Evolutionary conservation across 768 basidiomycete genomes (phyloP).

Genomic region (Cyathus striatus): DNA sequence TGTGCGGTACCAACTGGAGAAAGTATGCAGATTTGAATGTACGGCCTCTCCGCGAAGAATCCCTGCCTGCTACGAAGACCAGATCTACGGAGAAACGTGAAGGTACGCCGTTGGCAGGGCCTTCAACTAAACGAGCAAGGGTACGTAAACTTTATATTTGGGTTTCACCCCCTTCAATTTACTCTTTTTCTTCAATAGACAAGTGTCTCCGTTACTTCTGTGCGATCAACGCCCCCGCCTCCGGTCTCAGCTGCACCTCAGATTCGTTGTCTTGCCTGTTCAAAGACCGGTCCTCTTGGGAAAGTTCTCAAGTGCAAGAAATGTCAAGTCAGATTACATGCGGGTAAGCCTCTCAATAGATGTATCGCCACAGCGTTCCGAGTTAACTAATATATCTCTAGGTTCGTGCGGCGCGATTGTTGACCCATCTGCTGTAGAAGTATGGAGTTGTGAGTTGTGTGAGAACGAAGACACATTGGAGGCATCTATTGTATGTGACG

Average conservation of each 20-base stretch:
- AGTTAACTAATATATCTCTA: slow-evolving; percentile 17
- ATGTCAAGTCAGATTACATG: slow-evolving; percentile 77
- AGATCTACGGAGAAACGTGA: slow-evolving; percentile 57
- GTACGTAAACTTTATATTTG: too few relatives aligned
- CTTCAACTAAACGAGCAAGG: slow-evolving; percentile 39
- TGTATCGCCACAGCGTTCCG: background rate
- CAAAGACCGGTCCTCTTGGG: slow-evolving; percentile 66
- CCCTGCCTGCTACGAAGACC: slow-evolving; percentile 45
- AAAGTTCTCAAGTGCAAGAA: slow-evolving; percentile 79
- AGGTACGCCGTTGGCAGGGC: slow-evolving; percentile 46
- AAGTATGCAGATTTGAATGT: slow-evolving; percentile 91
- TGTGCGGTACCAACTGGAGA: slow-evolving; percentile 83
- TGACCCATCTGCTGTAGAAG: slow-evolving; percentile 57
- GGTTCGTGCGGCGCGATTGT: slow-evolving; percentile 66
- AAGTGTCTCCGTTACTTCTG: slow-evolving; percentile 40
- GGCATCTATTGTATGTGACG: slow-evolving; percentile 63
- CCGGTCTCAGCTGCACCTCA: slow-evolving; percentile 47
- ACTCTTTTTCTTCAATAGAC: background rate
- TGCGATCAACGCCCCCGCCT: slow-evolving; percentile 64
- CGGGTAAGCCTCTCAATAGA: slow-evolving; percentile 47
- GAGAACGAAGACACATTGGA: slow-evolving; percentile 78
- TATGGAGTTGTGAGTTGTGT: slow-evolving; percentile 88
- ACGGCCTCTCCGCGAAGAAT: slow-evolving; percentile 66
- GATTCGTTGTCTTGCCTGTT: slow-evolving; percentile 71
- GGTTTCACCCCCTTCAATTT: background rate